A percentile compares a stretch with the other conserved stretches of the same genome.
phyloP scores from a whole-genome alignment of 2,329 filamentous ascomycete genomes.

The Paecilomyces fulvus region DNA sequence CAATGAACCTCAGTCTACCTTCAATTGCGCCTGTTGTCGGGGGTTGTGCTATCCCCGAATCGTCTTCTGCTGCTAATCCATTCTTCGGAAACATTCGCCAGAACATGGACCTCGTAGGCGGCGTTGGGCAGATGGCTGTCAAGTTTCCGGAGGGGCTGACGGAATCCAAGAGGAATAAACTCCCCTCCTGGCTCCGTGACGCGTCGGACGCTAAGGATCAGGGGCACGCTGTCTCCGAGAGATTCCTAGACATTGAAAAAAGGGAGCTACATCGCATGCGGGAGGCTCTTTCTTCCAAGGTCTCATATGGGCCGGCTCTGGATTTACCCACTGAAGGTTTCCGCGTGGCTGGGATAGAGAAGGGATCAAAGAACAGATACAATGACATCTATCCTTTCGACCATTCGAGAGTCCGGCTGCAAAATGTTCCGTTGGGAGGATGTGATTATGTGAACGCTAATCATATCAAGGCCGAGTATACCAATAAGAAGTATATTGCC shows the following conservation, averaged over 20 bases:
- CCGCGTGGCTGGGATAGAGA: slow-evolving; percentile 84
- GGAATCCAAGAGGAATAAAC: slow-evolving; percentile 37
- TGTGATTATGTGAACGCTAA: slow-evolving; percentile 98
- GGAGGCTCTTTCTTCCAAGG: slow-evolving; percentile 58
- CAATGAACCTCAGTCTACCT: slow-evolving; percentile 43
- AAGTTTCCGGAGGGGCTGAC: slow-evolving; percentile 50
- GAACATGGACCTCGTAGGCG: slow-evolving; percentile 89
- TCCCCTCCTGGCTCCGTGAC: slow-evolving; percentile 70
- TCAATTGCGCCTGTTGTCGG: slow-evolving; percentile 72
- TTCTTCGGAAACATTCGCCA: slow-evolving; percentile 96
- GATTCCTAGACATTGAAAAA: slow-evolving; percentile 75
- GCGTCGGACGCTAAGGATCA: slow-evolving; percentile 60
- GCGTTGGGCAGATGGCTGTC: slow-evolving; percentile 70
- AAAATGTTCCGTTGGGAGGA: slow-evolving; percentile 54
- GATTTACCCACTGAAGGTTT: slow-evolving; percentile 42
- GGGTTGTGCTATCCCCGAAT: slow-evolving; percentile 69
- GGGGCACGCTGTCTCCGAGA: slow-evolving; percentile 71
- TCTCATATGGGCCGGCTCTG: slow-evolving; percentile 45
- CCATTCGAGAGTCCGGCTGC: slow-evolving; percentile 76
- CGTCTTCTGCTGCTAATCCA: slow-evolving; percentile 63
- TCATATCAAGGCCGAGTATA: slow-evolving; percentile 68
- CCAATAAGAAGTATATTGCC: slow-evolving; percentile 89
- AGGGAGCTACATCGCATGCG: slow-evolving; percentile 89
- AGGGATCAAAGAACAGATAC: slow-evolving; percentile 91
- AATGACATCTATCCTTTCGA: slow-evolving; percentile 98